A percentile compares a stretch with the other conserved stretches of the same genome.
Conservation (phyloP, 768 basidiomycete species). For the Trametes gibbosa region DNA sequence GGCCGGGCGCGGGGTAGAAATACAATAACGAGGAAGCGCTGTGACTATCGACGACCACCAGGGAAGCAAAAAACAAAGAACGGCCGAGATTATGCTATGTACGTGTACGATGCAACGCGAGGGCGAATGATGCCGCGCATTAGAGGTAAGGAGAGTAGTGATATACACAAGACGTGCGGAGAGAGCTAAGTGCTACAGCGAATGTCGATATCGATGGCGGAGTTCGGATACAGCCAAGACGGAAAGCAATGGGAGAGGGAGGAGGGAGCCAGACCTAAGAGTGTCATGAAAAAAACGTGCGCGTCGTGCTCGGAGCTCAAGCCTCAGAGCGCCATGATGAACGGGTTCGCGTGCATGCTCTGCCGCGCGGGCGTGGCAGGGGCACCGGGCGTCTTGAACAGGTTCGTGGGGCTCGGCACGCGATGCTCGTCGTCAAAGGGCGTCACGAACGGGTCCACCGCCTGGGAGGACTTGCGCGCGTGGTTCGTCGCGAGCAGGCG, state of each 20-base stretch:
- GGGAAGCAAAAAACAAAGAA: background rate
- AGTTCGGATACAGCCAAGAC: constrained; percentile 7
- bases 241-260: background rate
- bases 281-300: too few relatives aligned
- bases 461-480: constrained; percentile 40
- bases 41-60: background rate
- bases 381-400: constrained; percentile 9
- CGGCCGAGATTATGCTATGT: background rate
- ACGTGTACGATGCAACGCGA: background rate
- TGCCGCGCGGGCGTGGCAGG: constrained; percentile 32
- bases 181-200: constrained; percentile 4
- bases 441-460: constrained; percentile 63
- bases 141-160: background rate
- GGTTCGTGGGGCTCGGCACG: constrained; percentile 10
- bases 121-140: too few relatives aligned
- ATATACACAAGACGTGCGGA: background rate
- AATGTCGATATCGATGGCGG: background rate
- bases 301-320: background rate
- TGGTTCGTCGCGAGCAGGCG: constrained; percentile 43
- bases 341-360: constrained; percentile 53
- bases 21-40: background rate
- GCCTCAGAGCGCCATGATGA: constrained; percentile 35
- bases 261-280: background rate
- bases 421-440: constrained; percentile 74
- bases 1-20: background rate